Conservation (phyloP, 805 yeast species). For the Hanseniaspora opuntiae region DNA sequence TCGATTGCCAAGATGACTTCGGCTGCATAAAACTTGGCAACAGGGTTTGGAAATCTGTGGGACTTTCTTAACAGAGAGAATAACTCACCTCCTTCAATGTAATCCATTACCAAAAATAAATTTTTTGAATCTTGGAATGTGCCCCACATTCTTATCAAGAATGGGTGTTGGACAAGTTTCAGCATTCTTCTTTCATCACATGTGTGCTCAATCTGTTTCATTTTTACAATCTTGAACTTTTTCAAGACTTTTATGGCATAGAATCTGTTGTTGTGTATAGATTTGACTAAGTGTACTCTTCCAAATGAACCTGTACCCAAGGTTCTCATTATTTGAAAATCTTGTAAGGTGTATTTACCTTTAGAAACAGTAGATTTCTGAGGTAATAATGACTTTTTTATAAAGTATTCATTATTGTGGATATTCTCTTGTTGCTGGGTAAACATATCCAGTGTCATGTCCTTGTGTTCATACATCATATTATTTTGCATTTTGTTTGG, state of each 20-base stretch:
- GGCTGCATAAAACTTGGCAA: slow-evolving; percentile 91
- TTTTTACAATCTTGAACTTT: slow-evolving; percentile 73
- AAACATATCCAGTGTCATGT: slow-evolving; percentile 6
- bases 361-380: slow-evolving; percentile 11
- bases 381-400: slow-evolving; percentile 1
- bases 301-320: slow-evolving; percentile 95
- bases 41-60: slow-evolving; percentile 87
- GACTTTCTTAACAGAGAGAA: slow-evolving; percentile 75
- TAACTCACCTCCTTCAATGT: slow-evolving; percentile 90
- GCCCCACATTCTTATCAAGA: slow-evolving; percentile 90
- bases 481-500: not conserved
- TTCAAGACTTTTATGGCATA: slow-evolving; percentile 87
- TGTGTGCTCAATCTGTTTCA: slow-evolving; percentile 93
- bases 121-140: slow-evolving; percentile 80
- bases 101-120: slow-evolving; percentile 91
- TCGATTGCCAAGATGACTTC: slow-evolving; percentile 78
- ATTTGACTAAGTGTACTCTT: slow-evolving; percentile 75
- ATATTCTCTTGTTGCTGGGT: slow-evolving; percentile 5
- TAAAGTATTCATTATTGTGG: not conserved
- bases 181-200: slow-evolving; percentile 88
- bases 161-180: slow-evolving; percentile 77
- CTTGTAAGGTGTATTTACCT: slow-evolving; percentile 70
- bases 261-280: slow-evolving; percentile 79
- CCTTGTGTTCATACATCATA: not conserved
- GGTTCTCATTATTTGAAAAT: slow-evolving; percentile 75